Percentiles rank a stretch among this genome's conserved stretches.
Evolutionary conservation across 768 basidiomycete genomes (phyloP).

Genomic region (Auriscalpium microsporum): DNA sequence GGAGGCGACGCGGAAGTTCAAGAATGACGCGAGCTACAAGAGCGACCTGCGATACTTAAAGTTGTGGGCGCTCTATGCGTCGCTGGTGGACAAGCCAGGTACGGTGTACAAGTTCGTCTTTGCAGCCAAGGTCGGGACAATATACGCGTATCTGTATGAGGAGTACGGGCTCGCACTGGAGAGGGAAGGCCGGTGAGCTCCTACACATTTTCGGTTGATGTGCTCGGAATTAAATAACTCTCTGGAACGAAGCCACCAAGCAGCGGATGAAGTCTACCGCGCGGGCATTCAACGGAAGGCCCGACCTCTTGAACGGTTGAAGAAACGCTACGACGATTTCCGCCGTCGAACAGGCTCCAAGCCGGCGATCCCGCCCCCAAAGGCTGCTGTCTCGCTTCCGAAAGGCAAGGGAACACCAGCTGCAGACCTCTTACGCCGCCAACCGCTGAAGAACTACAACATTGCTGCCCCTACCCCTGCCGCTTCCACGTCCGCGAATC

Average conservation of each 20-base stretch:
- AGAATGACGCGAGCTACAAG: slow-evolving; percentile 75
- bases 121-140: slow-evolving; percentile 43
- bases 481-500: slow-evolving; percentile 18
- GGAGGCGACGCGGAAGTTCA: slow-evolving; percentile 74
- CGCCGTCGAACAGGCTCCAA: slow-evolving; percentile 21
- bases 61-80: slow-evolving; percentile 84
- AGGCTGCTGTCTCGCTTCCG: slow-evolving; percentile 3
- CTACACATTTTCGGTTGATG: background rate
- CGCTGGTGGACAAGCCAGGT: slow-evolving; percentile 62
- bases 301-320: slow-evolving; percentile 76
- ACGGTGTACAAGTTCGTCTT: slow-evolving; percentile 52
- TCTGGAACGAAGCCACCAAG: slow-evolving; percentile 41
- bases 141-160: slow-evolving; percentile 81
- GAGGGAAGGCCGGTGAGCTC: slow-evolving; percentile 55
- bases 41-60: slow-evolving; percentile 87
- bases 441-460: slow-evolving; percentile 13
- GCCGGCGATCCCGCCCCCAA: slow-evolving; percentile 1
- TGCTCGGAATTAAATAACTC: background rate
- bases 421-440: slow-evolving; percentile 11
- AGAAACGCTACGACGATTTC: slow-evolving; percentile 75
- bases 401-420: slow-evolving; percentile 13
- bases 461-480: background rate
- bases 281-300: slow-evolving; percentile 77
- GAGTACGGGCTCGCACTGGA: slow-evolving; percentile 84
- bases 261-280: slow-evolving; percentile 76